Evolutionary conservation across 2,329 filamentous ascomycete species (phyloP), one percentile per base, ranked within the genome.

Genomic region (Helminthosporium solani): DNA sequence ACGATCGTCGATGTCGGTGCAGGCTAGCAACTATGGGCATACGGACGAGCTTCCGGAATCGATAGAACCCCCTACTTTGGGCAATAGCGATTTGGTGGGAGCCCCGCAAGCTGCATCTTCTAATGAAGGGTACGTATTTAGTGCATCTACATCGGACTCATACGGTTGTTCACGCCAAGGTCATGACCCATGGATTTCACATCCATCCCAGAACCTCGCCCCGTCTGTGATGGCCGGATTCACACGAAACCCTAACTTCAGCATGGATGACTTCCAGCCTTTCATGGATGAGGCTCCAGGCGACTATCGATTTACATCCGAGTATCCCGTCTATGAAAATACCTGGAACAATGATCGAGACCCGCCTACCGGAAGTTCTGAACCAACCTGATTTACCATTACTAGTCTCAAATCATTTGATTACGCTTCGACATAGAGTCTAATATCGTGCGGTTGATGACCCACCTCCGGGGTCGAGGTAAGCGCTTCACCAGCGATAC

Each of bases 101-200:
- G 19, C 14, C 21, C 38, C 18, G 15, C 12, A n/a, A 33, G 19
- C 20, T n/a, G 30, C n/a, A 18, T 11, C 28, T 34, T 20, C 28
- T 30, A 21, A 7, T 11, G 30, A 27, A 41, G 42, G 33, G 47
- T 49, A 49, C 42, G 47, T 49, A 49, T 16, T 21, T 35, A 38
- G 37, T 33, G 35, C 45, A 30, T 23, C 27, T 39, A 14, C 14
- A 21, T 20, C 28, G 20, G 39, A 40, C 15, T 5, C 35, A 38
- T 38, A 21, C 15, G 16, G 35, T n/a, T 14, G 14, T 19, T n/a
- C 20, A 19, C 8, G 21, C 20, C 20, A 45, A 15, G 23, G 33
- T 18, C 33, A 33, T 19, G 42, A 40, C 21, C 38, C 42, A 30
- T 49, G 47, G 47, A 31, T 33, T 12, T 14, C 38, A 14, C 40